phyloP scores from a whole-genome alignment of 2,329 filamentous ascomycete genomes.

The Didymella arachidicola region DNA sequence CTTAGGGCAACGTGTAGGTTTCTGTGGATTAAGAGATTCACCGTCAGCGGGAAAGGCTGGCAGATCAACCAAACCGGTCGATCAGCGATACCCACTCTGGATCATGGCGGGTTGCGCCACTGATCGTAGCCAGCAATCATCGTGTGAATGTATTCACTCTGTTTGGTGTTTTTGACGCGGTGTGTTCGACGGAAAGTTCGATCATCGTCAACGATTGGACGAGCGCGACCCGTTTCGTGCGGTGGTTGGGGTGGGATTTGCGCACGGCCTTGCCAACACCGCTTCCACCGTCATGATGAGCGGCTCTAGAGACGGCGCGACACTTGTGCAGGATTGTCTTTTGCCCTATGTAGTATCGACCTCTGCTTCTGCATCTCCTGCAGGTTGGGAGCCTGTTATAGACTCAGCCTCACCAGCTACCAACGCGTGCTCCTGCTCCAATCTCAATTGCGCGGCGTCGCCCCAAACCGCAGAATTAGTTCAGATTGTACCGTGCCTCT shows the following conservation, averaged over 20 bases:
- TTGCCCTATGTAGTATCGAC: too few relatives aligned
- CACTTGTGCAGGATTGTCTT: too few relatives aligned
- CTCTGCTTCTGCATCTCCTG: too few relatives aligned
- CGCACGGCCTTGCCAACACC: background rate
- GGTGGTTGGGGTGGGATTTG: background rate
- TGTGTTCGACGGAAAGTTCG: constrained; percentile 12
- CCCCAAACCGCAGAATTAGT: too few relatives aligned
- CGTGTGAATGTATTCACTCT: constrained; percentile 1
- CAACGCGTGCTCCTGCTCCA: too few relatives aligned
- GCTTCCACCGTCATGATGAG: background rate
- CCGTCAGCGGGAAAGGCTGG: constrained; percentile 1
- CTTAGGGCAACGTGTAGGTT: background rate
- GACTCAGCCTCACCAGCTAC: too few relatives aligned
- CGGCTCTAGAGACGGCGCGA: too few relatives aligned
- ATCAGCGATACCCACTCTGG: constrained; percentile 8
- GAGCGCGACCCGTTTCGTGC: background rate
- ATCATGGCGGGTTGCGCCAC: constrained; percentile 1
- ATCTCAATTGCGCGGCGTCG: too few relatives aligned
- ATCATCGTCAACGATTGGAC: constrained; percentile 1
- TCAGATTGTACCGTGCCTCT: too few relatives aligned
- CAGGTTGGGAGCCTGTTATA: too few relatives aligned
- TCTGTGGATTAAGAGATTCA: background rate
- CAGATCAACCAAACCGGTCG: constrained; percentile 5
- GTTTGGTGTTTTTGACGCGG: constrained; percentile 12
- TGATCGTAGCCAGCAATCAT: constrained; percentile 2